Base-by-base conservation (phyloP, 805 yeast genomes). In the Nakazawaea laoshanensis region DNA sequence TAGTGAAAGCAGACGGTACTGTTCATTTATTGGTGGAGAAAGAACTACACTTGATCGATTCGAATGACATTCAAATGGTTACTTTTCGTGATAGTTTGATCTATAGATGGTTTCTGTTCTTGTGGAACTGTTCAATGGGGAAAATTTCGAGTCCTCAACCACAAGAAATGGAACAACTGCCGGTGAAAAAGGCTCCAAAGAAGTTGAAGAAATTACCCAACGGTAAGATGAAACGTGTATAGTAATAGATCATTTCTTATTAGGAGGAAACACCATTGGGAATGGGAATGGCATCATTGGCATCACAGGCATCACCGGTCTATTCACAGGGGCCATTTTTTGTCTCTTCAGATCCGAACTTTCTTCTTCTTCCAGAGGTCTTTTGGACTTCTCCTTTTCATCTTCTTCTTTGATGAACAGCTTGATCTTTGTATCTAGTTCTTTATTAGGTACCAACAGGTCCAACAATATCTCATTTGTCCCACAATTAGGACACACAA, bases 401-500 rank as follows among this genome's bases (percentile, higher is more conserved):
- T 30, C 40, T 45, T 48, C 57, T 37, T 46, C 55, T 35, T 64
- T 62, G 5, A 74, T 41, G 38, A 65, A 83, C 22, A 64, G 62
- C 19, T 68, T 57, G 13, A 88, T 68, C 35, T 71, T 65, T 20
- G 57, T 53, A 35, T 70, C 70, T 49, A 74, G 61, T n/a, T 70
- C 83, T 29, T 63, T 62, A 48, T 85, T 87, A 2, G 66, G 63
- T 4, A 63, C 61, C 29, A 89, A 60, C 12, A 77, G 69, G 54
- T 89, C 98, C 30, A 89, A 63, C 40, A 75, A 75, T 1, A 84
- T 66, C 37, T 87, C 96, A 16, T 71, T 74, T 12, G 65, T 68
- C 3, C 69, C 73, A 60, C 98, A 89, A 42, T 75, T 77, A 4
- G 98, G 97, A 57, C 98, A 89, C 24, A 72, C 75, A 58, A 89